Conservation (phyloP, 495 filamentous ascomycete genomes). For the Aeminium ludgeri region DNA sequence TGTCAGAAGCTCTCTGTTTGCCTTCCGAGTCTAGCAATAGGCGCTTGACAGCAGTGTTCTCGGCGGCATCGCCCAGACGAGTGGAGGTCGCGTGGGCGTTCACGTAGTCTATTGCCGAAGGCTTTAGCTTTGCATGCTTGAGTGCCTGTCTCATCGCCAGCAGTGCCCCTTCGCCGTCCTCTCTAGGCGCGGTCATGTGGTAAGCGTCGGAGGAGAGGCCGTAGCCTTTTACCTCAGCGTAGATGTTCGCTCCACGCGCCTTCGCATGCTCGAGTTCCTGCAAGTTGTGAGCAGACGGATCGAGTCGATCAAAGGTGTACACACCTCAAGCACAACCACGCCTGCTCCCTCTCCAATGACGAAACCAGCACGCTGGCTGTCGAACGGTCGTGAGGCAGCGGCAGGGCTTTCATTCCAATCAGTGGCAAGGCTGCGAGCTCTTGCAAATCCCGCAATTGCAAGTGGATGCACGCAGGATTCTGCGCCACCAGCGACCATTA, state of each 20-base stretch:
- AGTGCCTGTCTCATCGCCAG: constrained; percentile 76
- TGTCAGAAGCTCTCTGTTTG: constrained; percentile 37
- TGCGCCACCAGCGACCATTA: constrained; percentile 87
- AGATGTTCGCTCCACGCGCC: constrained; percentile 58
- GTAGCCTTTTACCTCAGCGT: constrained; percentile 81
- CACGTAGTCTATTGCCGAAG: constrained; percentile 67
- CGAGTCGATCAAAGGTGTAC: background rate
- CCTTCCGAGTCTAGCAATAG: constrained; percentile 63
- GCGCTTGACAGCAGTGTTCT: constrained; percentile 65
- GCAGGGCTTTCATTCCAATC: constrained; percentile 58
- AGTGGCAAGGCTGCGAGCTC: constrained; percentile 70
- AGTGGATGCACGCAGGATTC: constrained; percentile 95
- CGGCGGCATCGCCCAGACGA: constrained; percentile 65
- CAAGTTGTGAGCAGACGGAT: constrained; percentile 2
- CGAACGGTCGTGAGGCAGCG: constrained; percentile 71
- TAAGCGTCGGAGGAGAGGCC: constrained; percentile 75
- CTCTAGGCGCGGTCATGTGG: constrained; percentile 79
- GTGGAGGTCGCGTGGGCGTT: constrained; percentile 94
- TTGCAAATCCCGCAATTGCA: constrained; percentile 77
- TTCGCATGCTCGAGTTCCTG: constrained; percentile 76
- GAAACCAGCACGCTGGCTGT: constrained; percentile 65
- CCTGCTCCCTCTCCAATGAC: constrained; percentile 88
- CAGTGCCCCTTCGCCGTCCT: constrained; percentile 62
- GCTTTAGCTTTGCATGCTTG: constrained; percentile 50
- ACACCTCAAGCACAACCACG: constrained; percentile 64